Conservation (phyloP, 345 rosid species). For the Turritis glabra region DNA sequence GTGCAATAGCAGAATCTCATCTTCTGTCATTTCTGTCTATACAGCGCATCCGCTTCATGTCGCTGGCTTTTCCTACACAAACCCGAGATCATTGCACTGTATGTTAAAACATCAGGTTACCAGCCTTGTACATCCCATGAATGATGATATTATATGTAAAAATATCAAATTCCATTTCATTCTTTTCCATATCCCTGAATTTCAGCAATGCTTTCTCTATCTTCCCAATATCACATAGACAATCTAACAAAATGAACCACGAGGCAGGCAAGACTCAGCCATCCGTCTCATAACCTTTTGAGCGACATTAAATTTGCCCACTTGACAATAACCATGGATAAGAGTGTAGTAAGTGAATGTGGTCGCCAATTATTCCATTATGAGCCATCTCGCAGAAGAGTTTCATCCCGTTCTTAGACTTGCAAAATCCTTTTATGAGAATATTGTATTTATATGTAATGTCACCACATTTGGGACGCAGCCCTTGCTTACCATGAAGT, state of each 20-base stretch:
- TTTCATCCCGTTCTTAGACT: slow-evolving; percentile 22
- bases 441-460: too few relatives aligned
- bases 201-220: background rate
- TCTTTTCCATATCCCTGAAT: background rate
- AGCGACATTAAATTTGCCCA: slow-evolving; percentile 25
- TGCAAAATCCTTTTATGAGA: slow-evolving; percentile 6
- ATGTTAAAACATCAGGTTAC: slow-evolving; percentile 29
- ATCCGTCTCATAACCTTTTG: background rate
- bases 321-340: slow-evolving; percentile 22
- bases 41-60: too few relatives aligned
- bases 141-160: slow-evolving; percentile 25
- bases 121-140: slow-evolving; percentile 37
- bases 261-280: too few relatives aligned
- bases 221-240: background rate
- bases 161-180: background rate
- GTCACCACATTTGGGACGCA: background rate
- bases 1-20: too few relatives aligned
- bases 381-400: slow-evolving; percentile 28
- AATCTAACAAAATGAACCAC: background rate
- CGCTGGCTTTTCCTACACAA: too few relatives aligned
- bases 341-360: slow-evolving; percentile 31
- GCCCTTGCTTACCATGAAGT: background rate
- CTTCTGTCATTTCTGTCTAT: too few relatives aligned
- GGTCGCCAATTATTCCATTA: slow-evolving; percentile 18
- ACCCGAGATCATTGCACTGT: too few relatives aligned